These are phyloP conservation scores for Chlorella sp. DNA, from an alignment of 139 green algal genomes.

Conservation along the genomic window DNA sequence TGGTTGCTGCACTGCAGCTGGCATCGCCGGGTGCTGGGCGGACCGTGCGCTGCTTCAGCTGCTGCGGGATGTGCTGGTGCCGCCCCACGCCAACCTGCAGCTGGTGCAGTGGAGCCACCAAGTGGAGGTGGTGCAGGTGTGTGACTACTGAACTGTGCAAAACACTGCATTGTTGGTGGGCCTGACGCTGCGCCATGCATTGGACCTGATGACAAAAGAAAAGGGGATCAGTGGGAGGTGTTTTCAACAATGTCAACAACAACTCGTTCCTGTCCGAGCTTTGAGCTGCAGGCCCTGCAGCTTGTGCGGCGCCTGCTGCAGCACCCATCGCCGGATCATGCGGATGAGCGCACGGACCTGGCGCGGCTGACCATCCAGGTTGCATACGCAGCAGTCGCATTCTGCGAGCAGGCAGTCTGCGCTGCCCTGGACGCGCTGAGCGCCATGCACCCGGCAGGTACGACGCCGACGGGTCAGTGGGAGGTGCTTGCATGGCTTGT, in stretches of 20 bases:
- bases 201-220: too few species aligned
- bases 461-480: background rate
- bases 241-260: too few species aligned
- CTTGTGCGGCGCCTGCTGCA: constrained; percentile 30
- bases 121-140: constrained; percentile 36
- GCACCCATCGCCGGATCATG: background rate
- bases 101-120: constrained; percentile 37
- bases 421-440: constrained; percentile 19
- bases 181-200: background rate
- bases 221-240: too few species aligned
- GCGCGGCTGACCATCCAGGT: constrained; percentile 9
- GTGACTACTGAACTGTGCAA: background rate
- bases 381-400: constrained; percentile 18
- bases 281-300: constrained; percentile 19
- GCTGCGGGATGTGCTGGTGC: constrained; percentile 34
- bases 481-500: background rate
- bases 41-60: constrained; percentile 12
- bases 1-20: background rate
- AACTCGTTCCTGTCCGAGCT: background rate
- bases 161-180: background rate
- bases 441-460: background rate
- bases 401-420: constrained; percentile 32
- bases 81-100: constrained; percentile 30
- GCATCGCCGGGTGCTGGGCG: constrained; percentile 9
- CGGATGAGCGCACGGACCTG: background rate